Conservation (phyloP, 2,329 filamentous ascomycete species). For the Graphilbum sp. region DNA sequence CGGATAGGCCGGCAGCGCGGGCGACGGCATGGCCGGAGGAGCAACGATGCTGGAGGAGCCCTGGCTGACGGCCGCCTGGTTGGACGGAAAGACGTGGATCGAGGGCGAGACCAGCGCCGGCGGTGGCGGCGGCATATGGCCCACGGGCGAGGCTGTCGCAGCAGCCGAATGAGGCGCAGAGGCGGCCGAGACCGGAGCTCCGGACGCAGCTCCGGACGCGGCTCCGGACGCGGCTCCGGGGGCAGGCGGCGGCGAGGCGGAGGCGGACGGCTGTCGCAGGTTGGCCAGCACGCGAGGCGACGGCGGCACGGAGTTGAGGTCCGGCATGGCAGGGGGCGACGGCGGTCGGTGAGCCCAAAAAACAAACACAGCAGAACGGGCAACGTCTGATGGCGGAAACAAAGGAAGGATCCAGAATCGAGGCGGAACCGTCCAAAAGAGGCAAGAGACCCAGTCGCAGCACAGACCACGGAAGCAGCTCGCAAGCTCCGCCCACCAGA, state of each 20-base stretch:
- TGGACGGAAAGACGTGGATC: conserved; percentile 41
- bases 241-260: too few species aligned
- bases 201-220: too few species aligned
- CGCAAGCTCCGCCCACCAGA: too few species aligned
- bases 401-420: neutral
- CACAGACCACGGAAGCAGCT: too few species aligned
- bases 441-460: neutral
- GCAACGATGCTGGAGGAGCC: conserved; percentile 13
- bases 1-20: conserved; percentile 18
- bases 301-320: conserved; percentile 38
- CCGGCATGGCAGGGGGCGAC: conserved; percentile 24
- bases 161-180: neutral
- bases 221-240: too few species aligned
- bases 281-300: conserved; percentile 28
- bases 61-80: conserved; percentile 33
- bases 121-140: conserved; percentile 24
- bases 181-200: too few species aligned
- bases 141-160: neutral
- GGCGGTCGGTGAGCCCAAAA: too few species aligned
- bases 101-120: conserved; percentile 27
- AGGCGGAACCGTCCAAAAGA: neutral
- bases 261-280: conserved; percentile 22
- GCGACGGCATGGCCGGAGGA: conserved; percentile 16
- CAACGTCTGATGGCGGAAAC: neutral
- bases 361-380: too few species aligned